Evolutionary conservation across 2,329 filamentous ascomycete species (phyloP), one percentile per base, ranked within the genome.

Genomic region (Paecilomyces niveus): DNA sequence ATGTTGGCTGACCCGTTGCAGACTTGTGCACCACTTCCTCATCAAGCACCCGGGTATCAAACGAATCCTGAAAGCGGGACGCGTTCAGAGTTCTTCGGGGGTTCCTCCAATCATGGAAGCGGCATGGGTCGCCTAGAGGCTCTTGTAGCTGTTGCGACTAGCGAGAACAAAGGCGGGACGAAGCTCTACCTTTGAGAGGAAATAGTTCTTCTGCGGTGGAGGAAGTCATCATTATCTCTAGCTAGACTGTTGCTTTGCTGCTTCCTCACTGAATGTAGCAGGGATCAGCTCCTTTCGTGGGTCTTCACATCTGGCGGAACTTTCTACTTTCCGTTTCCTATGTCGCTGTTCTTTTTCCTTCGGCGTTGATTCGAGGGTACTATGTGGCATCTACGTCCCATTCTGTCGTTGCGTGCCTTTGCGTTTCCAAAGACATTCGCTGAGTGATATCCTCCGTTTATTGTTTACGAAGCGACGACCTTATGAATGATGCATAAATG

Each of bases 91-190:
- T 62, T 70, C 29, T 71, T 70, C 53, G 60, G 67, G 21, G 65
- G 69, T 57, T 62, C 68, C 8, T 58, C 69, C 52, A 59, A 59
- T 53, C 65, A 69, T 35, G 69, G 72, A 32, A 67, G 68, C 39
- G 76, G 74, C 26, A 77, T 80, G 75, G 77, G 75, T 52, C 72
- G 78, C 22, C 68, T 81, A n/a, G 78, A 81, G 62, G 78, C 78
- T 54, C 73, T 81, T 53, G 78, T 80, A 49, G 78, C 78, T 24
- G 78, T 80, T 56, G 78, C 78, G 33, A 80, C 78, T 6, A 78
- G 77, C 57, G 78, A 78, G 60, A 75, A 77, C 56, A 74, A 75
- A 61, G 68, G 68, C 21, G 60, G 69, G 6, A 59, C 72, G 8
- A 72, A 71, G 59, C 61, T 74, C 53, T 73, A 69, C 56, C 57